Evolutionary conservation across 73 alveolate genomes (phyloP).

Genomic region (Paramecium octaurelia): DNA sequence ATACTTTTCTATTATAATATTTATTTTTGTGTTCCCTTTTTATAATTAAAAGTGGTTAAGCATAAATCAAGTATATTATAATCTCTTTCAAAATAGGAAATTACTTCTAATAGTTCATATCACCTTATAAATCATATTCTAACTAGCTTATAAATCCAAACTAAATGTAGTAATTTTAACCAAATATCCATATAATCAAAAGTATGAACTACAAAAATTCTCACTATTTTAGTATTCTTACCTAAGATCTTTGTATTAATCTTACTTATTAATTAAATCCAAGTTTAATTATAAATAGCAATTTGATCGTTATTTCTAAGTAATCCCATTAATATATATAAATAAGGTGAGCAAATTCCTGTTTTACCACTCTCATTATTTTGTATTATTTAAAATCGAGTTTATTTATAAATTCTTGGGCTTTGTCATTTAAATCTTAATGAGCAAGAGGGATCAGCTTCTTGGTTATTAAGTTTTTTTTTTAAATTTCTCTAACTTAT

Average conservation of each 20-base stretch:
- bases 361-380: no score
- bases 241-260: no score
- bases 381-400: neutral
- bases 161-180: neutral
- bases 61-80: no score
- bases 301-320: neutral
- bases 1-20: no score
- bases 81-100: neutral
- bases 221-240: no score
- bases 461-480: neutral
- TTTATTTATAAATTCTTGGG: neutral
- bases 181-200: no score
- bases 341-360: no score
- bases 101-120: neutral
- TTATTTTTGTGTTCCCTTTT: no score
- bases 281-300: neutral
- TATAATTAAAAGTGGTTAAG: neutral
- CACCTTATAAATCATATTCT: neutral
- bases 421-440: neutral
- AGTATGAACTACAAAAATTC: no score
- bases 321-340: neutral
- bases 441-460: neutral
- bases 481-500: neutral
- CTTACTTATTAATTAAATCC: no score
- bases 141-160: neutral